Evolutionary conservation across 2,329 filamentous ascomycete genomes (phyloP), one percentile per base, ranked within the genome.

Genomic region (Penicillium crustosum): DNA sequence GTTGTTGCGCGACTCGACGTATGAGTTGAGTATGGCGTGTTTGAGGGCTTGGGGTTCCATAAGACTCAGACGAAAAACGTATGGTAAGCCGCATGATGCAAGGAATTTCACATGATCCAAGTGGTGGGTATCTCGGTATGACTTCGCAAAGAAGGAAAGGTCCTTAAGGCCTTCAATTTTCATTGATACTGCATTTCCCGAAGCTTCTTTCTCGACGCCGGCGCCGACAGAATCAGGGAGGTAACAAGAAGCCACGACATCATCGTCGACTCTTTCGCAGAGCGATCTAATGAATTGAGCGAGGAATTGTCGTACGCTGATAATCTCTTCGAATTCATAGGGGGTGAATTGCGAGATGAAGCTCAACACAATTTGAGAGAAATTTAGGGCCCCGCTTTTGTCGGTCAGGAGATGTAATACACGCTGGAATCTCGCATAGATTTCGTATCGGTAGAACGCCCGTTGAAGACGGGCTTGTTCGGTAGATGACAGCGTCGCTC

Each of bases 391-490:
- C 6, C n/a, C 17, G 4, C 31, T 44, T 17, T 53, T 47, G n/a
- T 47, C 51, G 10, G 17, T 21, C 4, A 47, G 43, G 3, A 47
- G 33, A 12, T n/a, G 43, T 7, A 53, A 36, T 9, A 53, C 43
- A 10, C 33, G 42, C 2, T 45, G 42, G n/a, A 41, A 53, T 53
- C 43, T 53, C 6, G 51, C 43, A 17, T 47, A 47, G n/a, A 48
- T 25, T 17, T 53, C 51, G 19, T 25, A 53, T 38, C 51, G 42
- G 27, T 53, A 53, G n/a, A 53, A 47, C 2, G 42, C 51, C 8
- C 51, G 51, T 31, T 53, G 42, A 12, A 53, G 51, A 39, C 43
- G 42, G n/a, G 31, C 51, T 6, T 6, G 23, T 53, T 53, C 51
- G 13, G 51, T 47, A n/a, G 5, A 4, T 23, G 51, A 53, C 13